phyloP scores from a whole-genome alignment of 768 basidiomycete species.

The Suillus ampliporus region DNA sequence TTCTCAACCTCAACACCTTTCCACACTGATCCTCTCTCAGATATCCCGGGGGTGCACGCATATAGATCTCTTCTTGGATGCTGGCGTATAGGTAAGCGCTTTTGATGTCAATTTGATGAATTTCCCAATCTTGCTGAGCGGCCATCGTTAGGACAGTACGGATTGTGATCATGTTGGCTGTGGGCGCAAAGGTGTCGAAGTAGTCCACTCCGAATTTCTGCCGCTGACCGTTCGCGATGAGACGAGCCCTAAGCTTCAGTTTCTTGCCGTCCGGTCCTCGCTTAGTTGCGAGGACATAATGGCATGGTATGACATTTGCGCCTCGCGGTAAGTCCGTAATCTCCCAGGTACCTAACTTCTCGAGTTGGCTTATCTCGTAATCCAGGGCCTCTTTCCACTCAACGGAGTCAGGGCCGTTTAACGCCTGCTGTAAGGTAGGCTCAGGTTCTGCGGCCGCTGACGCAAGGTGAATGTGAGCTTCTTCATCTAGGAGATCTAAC shows the following conservation, averaged over 20 bases:
- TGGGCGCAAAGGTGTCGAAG: slow-evolving; percentile 21
- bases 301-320: slow-evolving; percentile 32
- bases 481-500: neutral
- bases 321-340: slow-evolving; percentile 27
- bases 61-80: slow-evolving; percentile 41
- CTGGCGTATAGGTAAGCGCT: slow-evolving; percentile 23
- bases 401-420: neutral
- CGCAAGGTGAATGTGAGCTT: neutral
- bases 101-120: slow-evolving; percentile 21
- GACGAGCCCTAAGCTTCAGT: neutral
- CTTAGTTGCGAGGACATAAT: slow-evolving; percentile 3
- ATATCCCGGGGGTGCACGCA: slow-evolving; percentile 41
- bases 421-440: slow-evolving; percentile 3
- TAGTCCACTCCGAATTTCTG: slow-evolving; percentile 23
- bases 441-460: neutral
- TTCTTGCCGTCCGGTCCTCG: neutral
- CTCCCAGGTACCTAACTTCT: slow-evolving; percentile 34
- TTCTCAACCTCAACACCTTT: slow-evolving; percentile 28
- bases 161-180: slow-evolving; percentile 12
- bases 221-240: neutral
- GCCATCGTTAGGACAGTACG: slow-evolving; percentile 13
- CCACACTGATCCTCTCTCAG: slow-evolving; percentile 19
- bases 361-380: slow-evolving; percentile 21
- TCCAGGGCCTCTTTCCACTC: slow-evolving; percentile 14
- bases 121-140: slow-evolving; percentile 10